Conservation (phyloP, 2,329 filamentous ascomycete species). For the Xylaria hypoxylon region DNA sequence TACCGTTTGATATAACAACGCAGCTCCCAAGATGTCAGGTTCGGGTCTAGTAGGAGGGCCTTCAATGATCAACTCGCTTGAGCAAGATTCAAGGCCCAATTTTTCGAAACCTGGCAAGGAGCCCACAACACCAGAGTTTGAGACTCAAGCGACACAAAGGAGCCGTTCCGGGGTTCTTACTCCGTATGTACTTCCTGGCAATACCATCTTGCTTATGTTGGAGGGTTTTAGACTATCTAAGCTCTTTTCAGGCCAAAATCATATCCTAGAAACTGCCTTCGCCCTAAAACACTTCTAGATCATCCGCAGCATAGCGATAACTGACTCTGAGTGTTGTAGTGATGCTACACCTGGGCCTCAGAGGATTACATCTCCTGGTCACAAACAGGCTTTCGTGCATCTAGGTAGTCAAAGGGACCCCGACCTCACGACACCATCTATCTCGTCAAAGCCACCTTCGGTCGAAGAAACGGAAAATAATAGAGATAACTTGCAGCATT, state of each 20-base stretch:
- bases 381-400: conserved; percentile 1
- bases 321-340: neutral
- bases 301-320: neutral
- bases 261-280: too few relatives aligned
- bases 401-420: neutral
- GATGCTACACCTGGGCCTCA: conserved; percentile 24
- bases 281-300: neutral
- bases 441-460: too few relatives aligned
- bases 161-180: conserved; percentile 27
- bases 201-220: too few relatives aligned
- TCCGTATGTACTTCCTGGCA: neutral
- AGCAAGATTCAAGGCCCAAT: conserved; percentile 7
- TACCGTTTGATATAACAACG: conserved; percentile 4
- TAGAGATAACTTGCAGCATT: neutral
- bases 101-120: conserved; percentile 15
- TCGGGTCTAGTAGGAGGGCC: conserved; percentile 6
- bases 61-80: conserved; percentile 1
- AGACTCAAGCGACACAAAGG: conserved; percentile 9
- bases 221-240: neutral
- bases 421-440: too few relatives aligned
- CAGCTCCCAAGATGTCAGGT: conserved; percentile 14
- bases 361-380: conserved; percentile 1
- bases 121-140: conserved; percentile 23
- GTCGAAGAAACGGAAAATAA: neutral
- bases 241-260: neutral